These are phyloP conservation scores for Geranium rotundifolium DNA, from an alignment of 345 rosid genomes.

Conservation along the genomic window DNA sequence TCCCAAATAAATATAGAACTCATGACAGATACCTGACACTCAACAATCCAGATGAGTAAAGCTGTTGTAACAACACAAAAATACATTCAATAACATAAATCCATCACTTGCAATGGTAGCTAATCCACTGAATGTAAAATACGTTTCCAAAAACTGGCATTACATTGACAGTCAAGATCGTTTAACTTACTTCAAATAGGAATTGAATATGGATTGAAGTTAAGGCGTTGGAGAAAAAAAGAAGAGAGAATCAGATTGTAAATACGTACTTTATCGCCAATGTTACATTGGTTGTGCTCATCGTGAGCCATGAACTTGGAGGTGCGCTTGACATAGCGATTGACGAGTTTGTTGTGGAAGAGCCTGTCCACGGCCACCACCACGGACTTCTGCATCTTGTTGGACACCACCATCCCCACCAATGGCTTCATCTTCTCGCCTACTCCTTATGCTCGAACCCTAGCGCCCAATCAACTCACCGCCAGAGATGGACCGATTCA, in stretches of 20 bases:
- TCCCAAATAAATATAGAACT: background rate
- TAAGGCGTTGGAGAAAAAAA: background rate
- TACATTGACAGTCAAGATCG: too few relatives aligned
- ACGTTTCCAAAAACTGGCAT: background rate
- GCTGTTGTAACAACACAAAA: too few relatives aligned
- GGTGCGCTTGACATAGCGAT: conserved; percentile 80
- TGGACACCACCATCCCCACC: conserved; percentile 58
- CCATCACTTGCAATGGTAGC: background rate
- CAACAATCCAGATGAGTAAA: background rate
- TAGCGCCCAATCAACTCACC: background rate
- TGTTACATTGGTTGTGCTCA: conserved; percentile 58
- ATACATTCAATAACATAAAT: too few relatives aligned
- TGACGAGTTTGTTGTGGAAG: conserved; percentile 67
- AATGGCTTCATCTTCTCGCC: conserved; percentile 26
- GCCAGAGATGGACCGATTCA: background rate
- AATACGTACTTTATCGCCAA: conserved; percentile 61
- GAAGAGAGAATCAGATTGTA: background rate
- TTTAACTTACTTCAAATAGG: too few relatives aligned
- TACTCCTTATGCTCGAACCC: background rate
- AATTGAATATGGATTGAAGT: too few relatives aligned
- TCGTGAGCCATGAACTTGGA: conserved; percentile 98
- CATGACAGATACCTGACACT: background rate
- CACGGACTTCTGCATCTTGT: conserved; percentile 74
- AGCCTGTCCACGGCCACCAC: conserved; percentile 79
- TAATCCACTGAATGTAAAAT: background rate